phyloP scores from a whole-genome alignment of 2,329 filamentous ascomycete genomes.

The Talaromyces sp. region DNA sequence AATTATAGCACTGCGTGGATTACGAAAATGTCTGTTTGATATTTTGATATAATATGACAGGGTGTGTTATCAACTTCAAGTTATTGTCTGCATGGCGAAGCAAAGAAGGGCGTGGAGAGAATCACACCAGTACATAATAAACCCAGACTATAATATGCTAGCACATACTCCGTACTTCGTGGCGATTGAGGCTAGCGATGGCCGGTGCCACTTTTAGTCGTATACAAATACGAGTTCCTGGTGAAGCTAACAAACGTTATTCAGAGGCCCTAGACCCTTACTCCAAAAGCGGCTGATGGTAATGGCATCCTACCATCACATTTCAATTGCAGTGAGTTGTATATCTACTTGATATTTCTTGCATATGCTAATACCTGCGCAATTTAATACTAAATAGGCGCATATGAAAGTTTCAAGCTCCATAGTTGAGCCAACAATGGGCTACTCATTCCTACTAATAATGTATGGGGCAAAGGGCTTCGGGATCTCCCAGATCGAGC shows the following conservation, averaged over 20 bases:
- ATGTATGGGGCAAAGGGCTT: neutral
- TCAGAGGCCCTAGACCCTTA: neutral
- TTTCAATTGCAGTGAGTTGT: neutral
- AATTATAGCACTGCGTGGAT: neutral
- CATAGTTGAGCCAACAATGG: neutral
- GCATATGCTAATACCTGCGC: neutral
- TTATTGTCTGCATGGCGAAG: neutral
- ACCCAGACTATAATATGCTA: too few species aligned
- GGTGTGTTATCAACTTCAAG: neutral
- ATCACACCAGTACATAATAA: neutral
- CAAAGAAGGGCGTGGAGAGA: neutral
- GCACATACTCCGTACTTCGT: too few species aligned
- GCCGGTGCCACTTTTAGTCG: neutral
- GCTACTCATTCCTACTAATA: neutral
- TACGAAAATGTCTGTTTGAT: neutral
- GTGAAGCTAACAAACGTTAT: neutral
- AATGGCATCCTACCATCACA: neutral
- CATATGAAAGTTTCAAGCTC: neutral
- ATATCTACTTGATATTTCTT: neutral
- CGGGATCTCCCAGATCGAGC: neutral
- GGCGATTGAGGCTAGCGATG: neutral
- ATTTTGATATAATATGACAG: neutral
- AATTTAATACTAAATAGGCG: neutral
- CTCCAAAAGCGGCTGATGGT: neutral
- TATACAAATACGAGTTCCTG: neutral